Conservation (phyloP, 2,329 filamentous ascomycete genomes). For the Neonectria punicea region DNA sequence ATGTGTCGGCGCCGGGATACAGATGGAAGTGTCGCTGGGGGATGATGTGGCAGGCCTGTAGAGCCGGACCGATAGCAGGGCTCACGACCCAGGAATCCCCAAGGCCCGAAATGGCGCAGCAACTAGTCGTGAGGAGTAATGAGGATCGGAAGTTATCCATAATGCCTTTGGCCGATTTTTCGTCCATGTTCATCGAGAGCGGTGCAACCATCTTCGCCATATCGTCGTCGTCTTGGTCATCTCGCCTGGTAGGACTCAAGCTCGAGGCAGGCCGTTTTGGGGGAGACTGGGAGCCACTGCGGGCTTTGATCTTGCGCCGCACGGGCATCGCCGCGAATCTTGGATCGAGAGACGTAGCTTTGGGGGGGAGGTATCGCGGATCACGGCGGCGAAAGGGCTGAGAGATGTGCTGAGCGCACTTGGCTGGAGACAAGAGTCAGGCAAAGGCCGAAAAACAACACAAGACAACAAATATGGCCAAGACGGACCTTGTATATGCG, state of each 20-base stretch:
- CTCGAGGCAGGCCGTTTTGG: slow-evolving; percentile 6
- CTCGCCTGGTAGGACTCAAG: slow-evolving; percentile 12
- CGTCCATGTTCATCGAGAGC: neutral
- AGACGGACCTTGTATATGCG: no score
- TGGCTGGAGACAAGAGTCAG: no score
- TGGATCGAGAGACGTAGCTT: slow-evolving; percentile 5
- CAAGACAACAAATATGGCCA: no score
- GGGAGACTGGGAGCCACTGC: slow-evolving; percentile 1
- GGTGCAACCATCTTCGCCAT: slow-evolving; percentile 9
- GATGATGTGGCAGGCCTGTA: slow-evolving; percentile 35
- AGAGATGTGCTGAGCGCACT: neutral
- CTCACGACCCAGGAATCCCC: slow-evolving; percentile 26
- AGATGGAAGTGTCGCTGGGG: slow-evolving; percentile 34
- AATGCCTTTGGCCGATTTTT: neutral
- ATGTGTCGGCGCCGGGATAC: slow-evolving; percentile 19
- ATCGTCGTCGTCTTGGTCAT: neutral
- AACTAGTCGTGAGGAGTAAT: slow-evolving; percentile 3
- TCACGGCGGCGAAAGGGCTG: slow-evolving; percentile 15
- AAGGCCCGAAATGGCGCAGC: slow-evolving; percentile 25
- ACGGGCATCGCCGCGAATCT: slow-evolving; percentile 7
- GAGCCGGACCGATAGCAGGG: slow-evolving; percentile 22
- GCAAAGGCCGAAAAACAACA: no score
- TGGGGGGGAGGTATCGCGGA: slow-evolving; percentile 16
- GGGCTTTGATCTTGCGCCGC: slow-evolving; percentile 3
- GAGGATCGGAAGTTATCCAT: slow-evolving; percentile 10